These are phyloP conservation scores for Pinus taeda DNA, from an alignment of 75 land plant genomes.

Conservation along the genomic window DNA sequence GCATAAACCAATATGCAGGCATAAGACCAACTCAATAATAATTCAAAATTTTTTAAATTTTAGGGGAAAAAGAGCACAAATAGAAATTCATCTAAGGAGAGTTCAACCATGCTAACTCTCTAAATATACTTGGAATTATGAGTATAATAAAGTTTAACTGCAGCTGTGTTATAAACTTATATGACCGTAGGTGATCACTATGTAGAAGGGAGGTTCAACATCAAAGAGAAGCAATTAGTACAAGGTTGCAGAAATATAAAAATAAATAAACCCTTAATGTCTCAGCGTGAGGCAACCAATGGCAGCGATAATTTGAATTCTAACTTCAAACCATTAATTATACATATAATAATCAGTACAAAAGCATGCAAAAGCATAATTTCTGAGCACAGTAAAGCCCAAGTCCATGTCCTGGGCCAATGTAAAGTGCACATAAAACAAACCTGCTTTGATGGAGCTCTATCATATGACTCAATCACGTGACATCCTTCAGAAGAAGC, in stretches of 20 bases:
- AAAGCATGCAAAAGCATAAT: background rate
- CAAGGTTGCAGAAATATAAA: background rate
- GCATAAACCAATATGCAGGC: too few species aligned
- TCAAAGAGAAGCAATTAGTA: too few species aligned
- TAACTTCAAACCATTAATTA: background rate
- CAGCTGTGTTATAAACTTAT: too few species aligned
- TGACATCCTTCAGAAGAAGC: constrained; percentile 71
- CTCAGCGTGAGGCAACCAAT: background rate
- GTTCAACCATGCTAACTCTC: too few species aligned
- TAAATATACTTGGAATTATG: too few species aligned
- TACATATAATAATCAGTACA: background rate
- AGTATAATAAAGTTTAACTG: too few species aligned
- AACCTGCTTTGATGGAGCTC: constrained; percentile 70
- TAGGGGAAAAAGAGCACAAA: too few species aligned
- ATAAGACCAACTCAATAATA: too few species aligned
- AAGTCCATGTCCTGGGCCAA: background rate
- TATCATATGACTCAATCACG: constrained; percentile 74
- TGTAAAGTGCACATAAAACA: background rate
- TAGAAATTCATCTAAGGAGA: too few species aligned
- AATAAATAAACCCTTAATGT: background rate
- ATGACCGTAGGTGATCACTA: too few species aligned
- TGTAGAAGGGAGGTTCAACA: too few species aligned
- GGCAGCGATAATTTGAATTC: background rate
- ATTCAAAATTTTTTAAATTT: too few species aligned
- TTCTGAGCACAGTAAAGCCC: background rate